Evolutionary conservation across 257 asterid genomes (phyloP), one percentile per base, ranked within the genome.

Genomic region (Linaria vulgaris): DNA sequence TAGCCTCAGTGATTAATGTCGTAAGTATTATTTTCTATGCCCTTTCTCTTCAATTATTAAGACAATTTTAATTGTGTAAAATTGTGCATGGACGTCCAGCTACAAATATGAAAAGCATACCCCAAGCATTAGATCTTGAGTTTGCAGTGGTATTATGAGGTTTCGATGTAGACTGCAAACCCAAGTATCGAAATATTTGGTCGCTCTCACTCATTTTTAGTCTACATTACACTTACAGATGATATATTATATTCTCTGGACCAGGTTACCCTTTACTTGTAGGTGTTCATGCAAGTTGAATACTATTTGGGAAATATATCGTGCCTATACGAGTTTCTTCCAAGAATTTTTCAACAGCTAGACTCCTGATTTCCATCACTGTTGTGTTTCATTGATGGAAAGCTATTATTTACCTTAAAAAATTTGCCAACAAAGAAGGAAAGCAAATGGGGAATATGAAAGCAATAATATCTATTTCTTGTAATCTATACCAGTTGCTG

Each of bases 1-100:
- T 87, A 53, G 80, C 81, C 74, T 90, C 96, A 1, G 85, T 82
- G 73, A 76, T 83, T 71, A 90, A 85, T 73, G 87, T 83, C 43
- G 97, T 90, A 80, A 87, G 97, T 84, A 63, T 41, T 34, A 54
- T 25, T 61, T 25, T 31, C 24, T 63, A 0, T 53, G 38, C 44
- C 57, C 22, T 61, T 52, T 58, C 15, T 45, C 34, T 56, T 59
- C 46, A 19, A 31, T 62, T 67, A 43, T 19, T 24, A 9, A 37
- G 13, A 19, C 58, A 30, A 41, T 41, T 27, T 47, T 65, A n/a
- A 9, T 47, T 20, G 21, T 34, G 52, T 39, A 21, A 69, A 58
- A 39, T 47, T 52, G n/a, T 61, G 17, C 55, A 25, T 24, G 38
- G 34, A 51, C 52, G 59, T 30, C 46, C 31, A 56, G 39, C 16